Evolutionary conservation across 352 stramenopile species (phyloP), one percentile per base, ranked within the genome.

Genomic region (Phytophthora vignae): DNA sequence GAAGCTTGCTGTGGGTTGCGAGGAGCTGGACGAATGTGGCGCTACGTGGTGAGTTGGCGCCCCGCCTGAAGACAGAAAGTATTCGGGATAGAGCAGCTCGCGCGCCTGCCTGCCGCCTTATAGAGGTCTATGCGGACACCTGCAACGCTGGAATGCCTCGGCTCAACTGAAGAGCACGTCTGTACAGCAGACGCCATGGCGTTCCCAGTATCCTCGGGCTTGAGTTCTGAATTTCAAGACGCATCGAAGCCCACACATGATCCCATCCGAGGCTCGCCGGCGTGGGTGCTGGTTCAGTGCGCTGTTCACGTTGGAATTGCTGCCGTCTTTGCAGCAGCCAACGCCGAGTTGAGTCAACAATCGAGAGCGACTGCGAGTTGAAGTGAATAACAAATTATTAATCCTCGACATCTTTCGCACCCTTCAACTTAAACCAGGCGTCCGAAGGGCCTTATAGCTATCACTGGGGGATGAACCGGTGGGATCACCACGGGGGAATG

Each of bases 1-100:
- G 21, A 46, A 54, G 66, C 19, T 76, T 69, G 62, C 19, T 65
- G 29, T 72, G 63, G 62, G 48, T 71, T 76, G 64, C 27, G 42
- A 4, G 25, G 40, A 61, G 38, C 58, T 73, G 58, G 57, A 66
- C 57, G 57, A 31, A 67, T 56, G 42, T 52, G 36, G 44, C 25
- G 40, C 56, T 40, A 11, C 11, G 3, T 44, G 12, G 8, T 2
- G 22, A 25, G 22, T 25, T 25, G 22, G 22, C 22, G 22, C 22
- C 22, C 22, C 42, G 19, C 33, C 31, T 38, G 67, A 65, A 69
- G 55, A 44, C 54, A 60, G 65, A 67, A 61, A 53, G 22, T 53
- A 54, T 61, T 48, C 63, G 58, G 49, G 19, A 67, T 73, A 67
- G 58, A 76, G 68, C 55, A 40, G 46, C 50, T 57, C 9, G 33